Evolutionary conservation across 2,329 filamentous ascomycete species (phyloP), one percentile per base, ranked within the genome.

Genomic region (Massarina eburnea): DNA sequence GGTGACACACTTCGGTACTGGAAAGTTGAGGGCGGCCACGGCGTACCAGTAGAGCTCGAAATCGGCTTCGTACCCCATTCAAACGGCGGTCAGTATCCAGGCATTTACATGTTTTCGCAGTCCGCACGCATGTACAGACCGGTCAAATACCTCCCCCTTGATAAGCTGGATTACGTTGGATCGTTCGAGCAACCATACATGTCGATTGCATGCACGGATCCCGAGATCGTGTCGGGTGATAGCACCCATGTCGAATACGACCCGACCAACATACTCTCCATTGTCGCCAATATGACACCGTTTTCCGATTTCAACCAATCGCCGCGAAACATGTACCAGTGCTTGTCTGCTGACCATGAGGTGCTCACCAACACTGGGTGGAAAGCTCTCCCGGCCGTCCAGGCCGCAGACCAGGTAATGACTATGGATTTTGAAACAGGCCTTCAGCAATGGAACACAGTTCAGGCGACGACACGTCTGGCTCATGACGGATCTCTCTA

Each of bases 221-320:
- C 85, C 26, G 94, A 99, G 68, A 83, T 97, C 49, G 80, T 88
- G 21, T 88, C 90, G n/a, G 90, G 90, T 39, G 81, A 91, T 62
- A 91, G 90, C 4, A 96, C 91, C 0, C 94, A 99, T 66, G 91
- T 97, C 35, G 94, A 99, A 71, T 89, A 88, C 61, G 86, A 91
- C 46, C 91, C 94, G 1, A 99, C 94, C 24, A 94, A 97, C 72
- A 97, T 99, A 55, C 82, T 99, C 20, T 97, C 92, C 7, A 97
- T 99, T 55, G 80, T 99, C 41, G 94, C 94, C 62, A 97, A 97
- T 73, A 95, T 96, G 86, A 99, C 94, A 0, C 94, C 94, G 3
- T 99, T 99, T 74, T 96, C 92, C 37, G 90, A 99, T 69, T 96
- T 96, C 75, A 99, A 99, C 73, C 94, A 99, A 72, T 96, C 91